A percentile compares a stretch with the other conserved stretches of the same genome.
Conservation (phyloP, 2,329 filamentous ascomycete species). For the Shiraia bambusicola region DNA sequence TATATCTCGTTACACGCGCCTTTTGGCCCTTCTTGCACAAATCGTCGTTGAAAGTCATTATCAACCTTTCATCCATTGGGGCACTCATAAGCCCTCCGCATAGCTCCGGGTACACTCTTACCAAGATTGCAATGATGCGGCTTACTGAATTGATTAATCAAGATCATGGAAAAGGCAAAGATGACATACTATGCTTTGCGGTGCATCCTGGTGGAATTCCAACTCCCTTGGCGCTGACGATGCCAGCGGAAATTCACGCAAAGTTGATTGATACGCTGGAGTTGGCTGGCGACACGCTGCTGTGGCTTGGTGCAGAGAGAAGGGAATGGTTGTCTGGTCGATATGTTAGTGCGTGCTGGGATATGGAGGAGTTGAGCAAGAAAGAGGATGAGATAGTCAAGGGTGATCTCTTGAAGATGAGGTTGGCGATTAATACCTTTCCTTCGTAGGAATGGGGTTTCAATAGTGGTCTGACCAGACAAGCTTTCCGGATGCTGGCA, state of each 20-base stretch:
- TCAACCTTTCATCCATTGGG: conserved; percentile 52
- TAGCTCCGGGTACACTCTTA: conserved; percentile 46
- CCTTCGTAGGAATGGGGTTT: not conserved
- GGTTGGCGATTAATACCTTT: conserved; percentile 13
- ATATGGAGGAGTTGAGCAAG: conserved; percentile 30
- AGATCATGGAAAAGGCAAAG: conserved; percentile 36
- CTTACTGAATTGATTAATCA: conserved; percentile 53
- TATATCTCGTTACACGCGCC: conserved; percentile 48
- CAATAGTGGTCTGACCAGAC: conserved; percentile 3
- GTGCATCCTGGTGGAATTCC: conserved; percentile 31
- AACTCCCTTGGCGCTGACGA: conserved; percentile 8
- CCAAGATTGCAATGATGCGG: conserved; percentile 54
- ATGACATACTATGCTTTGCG: conserved; percentile 20
- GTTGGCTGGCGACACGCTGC: conserved; percentile 27
- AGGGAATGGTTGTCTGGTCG: conserved; percentile 30
- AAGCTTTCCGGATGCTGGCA: conserved; percentile 10
- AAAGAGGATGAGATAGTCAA: conserved; percentile 16
- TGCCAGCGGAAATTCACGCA: conserved; percentile 12
- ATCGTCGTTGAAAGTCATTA: conserved; percentile 28
- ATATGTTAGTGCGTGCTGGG: conserved; percentile 31
- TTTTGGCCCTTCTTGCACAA: conserved; percentile 50
- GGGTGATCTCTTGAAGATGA: conserved; percentile 18
- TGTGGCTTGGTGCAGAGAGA: conserved; percentile 30
- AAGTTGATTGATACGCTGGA: conserved; percentile 24
- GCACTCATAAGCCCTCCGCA: conserved; percentile 15